Evolutionary conservation across 495 filamentous ascomycete genomes (phyloP).

Genomic region (Collariella sp.): DNA sequence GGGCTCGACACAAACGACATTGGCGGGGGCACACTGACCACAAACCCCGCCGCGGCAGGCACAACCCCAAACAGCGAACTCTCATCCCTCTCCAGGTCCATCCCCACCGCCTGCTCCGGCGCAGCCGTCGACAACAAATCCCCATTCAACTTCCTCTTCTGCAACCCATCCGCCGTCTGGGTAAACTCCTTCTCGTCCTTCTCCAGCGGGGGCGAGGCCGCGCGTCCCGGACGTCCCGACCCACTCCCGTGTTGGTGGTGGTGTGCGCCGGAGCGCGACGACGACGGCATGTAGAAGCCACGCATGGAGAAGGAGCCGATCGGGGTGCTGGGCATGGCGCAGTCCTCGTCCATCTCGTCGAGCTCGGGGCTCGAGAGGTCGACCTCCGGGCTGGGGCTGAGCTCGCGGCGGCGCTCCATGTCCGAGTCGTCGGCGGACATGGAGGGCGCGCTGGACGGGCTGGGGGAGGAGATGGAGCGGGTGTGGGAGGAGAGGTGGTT

Average conservation of each 20-base stretch:
- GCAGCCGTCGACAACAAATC: slow-evolving; percentile 34
- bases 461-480: slow-evolving; percentile 68
- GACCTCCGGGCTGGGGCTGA: slow-evolving; percentile 86
- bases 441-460: slow-evolving; percentile 64
- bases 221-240: slow-evolving; percentile 52
- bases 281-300: slow-evolving; percentile 29
- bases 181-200: slow-evolving; percentile 96
- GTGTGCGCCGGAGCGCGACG: too few species aligned
- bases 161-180: slow-evolving; percentile 80
- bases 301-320: slow-evolving; percentile 51
- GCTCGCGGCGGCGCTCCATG: slow-evolving; percentile 59
- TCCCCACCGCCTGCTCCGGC: slow-evolving; percentile 28
- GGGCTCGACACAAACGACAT: slow-evolving; percentile 37
- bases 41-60: slow-evolving; percentile 20
- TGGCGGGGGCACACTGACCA: slow-evolving; percentile 15
- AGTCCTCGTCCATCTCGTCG: slow-evolving; percentile 60
- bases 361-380: slow-evolving; percentile 84
- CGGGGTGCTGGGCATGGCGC: slow-evolving; percentile 46
- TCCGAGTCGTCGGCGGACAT: slow-evolving; percentile 58
- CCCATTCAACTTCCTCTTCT: slow-evolving; percentile 57
- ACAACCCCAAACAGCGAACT: slow-evolving; percentile 42
- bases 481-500: slow-evolving; percentile 37
- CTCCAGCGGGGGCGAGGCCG: slow-evolving; percentile 78
- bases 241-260: slow-evolving; percentile 30
- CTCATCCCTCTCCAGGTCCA: slow-evolving; percentile 43